Base-by-base conservation (phyloP, 352 stramenopile genomes). In the Phytophthora chlamydospora region DNA sequence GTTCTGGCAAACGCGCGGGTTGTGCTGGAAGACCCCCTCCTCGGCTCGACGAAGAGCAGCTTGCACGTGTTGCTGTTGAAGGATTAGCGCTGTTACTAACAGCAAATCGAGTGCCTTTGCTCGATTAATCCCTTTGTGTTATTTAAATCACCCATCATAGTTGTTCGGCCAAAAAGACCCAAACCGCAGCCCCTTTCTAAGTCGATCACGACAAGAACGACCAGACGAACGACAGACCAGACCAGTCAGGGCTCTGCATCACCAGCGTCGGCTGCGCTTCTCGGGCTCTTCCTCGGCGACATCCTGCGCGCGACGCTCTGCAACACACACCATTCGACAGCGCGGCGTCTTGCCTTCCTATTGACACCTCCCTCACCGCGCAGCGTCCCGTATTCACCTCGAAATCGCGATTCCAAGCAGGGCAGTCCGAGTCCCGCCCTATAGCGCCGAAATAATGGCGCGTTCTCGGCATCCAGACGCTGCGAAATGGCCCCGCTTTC, bases 211-310 rank as follows among this genome's bases (percentile, higher is more conserved):
- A 62, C 57, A 39, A 71, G 42, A 38, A 62, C 56, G 32, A 62
- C 32, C 43, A 58, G 38, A 71, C 56, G 56, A 66, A 65, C 41
- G 10, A 0, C 7, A 2, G 8, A 65, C 55, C 36, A 64, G 44
- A 68, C 60, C 57, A 38, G 39, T 11, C 29, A 29, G 45, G 55
- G 46, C 46, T 62, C 56, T 53, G n/a, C 24, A 39, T 48, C 27
- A 16, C n/a, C 21, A 9, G 24, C 42, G 33, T 29, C 39, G 3
- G 2, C 24, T 1, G 14, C 46, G 50, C 58, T 61, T 49, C 55
- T 52, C 42, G 38, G 44, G 12, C n/a, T 45, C 62, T 29, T 62
- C 31, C 21, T 58, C 14, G 43, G 49, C 62, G 49, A 49, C 62
- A 14, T 27, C 32, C 46, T 50, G 39, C 60, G 32, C 33, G 10